Evolutionary conservation across 306 rosid species (phyloP).

Genomic region (Canavalia gladiata): DNA sequence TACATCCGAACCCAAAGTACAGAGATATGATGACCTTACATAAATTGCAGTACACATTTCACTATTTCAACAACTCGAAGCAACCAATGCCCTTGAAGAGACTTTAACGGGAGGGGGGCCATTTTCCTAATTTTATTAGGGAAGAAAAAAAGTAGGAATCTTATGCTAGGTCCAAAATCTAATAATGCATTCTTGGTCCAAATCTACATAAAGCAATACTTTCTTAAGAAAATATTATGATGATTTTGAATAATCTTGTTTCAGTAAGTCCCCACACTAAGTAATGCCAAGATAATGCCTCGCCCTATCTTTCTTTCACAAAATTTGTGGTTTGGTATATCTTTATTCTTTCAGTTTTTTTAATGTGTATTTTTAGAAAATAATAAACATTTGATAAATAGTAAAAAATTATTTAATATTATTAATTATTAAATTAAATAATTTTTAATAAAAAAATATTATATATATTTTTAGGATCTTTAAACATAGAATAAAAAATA

Average conservation of each 20-base stretch:
- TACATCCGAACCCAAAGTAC: background rate
- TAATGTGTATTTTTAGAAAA: too few relatives aligned
- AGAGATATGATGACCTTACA: background rate
- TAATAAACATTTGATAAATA: too few relatives aligned
- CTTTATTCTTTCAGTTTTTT: background rate
- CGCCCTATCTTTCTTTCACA: constrained; percentile 22
- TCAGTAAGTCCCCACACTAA: constrained; percentile 49
- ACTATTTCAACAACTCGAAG: constrained; percentile 43
- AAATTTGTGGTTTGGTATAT: constrained; percentile 9
- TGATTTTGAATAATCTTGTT: constrained; percentile 37
- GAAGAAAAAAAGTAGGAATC: constrained; percentile 11
- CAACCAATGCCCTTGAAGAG: constrained; percentile 37
- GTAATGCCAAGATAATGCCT: constrained; percentile 41
- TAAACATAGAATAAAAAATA: too few relatives aligned
- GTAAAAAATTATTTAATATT: too few relatives aligned
- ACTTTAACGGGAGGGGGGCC: constrained; percentile 38
- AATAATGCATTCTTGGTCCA: constrained; percentile 28
- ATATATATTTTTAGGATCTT: too few relatives aligned
- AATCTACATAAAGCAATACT: background rate
- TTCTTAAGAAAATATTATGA: constrained; percentile 18
- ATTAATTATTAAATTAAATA: too few relatives aligned
- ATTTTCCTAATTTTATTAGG: background rate
- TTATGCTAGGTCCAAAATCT: background rate
- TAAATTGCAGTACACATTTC: constrained; percentile 48
- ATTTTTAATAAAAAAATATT: too few relatives aligned